Evolutionary conservation across 164 flowering plant species (phyloP), one percentile per base, ranked within the genome.

Genomic region (Pachysandra terminalis): DNA sequence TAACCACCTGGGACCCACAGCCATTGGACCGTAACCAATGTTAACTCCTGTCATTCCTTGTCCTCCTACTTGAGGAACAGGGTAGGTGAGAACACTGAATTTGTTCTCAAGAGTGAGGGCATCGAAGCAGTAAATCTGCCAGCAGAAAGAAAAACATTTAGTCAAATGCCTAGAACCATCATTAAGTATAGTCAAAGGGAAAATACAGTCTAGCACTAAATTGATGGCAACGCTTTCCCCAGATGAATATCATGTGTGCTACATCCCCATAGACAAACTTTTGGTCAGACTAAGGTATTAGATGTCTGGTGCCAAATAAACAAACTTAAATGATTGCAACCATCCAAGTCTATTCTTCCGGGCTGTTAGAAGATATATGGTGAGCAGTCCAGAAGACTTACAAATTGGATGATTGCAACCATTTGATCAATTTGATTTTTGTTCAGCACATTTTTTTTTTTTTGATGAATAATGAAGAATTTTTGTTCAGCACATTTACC

Each of bases 1-100:
- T 79, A 95, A 81, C 99, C 97, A 95, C 74, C 99, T 84, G 8
- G 90, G 78, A 54, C 99, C 99, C 67, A 95, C 87, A 63, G 91
- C 94, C 98, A 95, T 87, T 61, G 98, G 98, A 68, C 99, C 98
- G 78, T 89, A 89, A 49, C 99, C 99, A 61, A 84, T 82, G 72
- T 87, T 90, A 52, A 89, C 74, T 68, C 93, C 91, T 61, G 48
- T 67, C 53, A 68, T 40, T 67, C 89, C 96, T 71, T 82, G 94
- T 67, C 87, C 85, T 63, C 83, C 91, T 73, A 77, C 66, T 69
- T 82, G 90, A 59, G 96, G 93, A 27, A 89, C 78, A 35, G 98
- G 97, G 78, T 89, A 87, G 23, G 96, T 89, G 59, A 92, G 85
- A 65, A 95, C 95, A 67, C 93, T 92, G 76, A 89, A 92, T 67